A percentile compares a stretch with the other conserved stretches of the same genome.
phyloP scores from a whole-genome alignment of 202 grass and related monocot genomes.

The Cymbopogon flexuosus region DNA sequence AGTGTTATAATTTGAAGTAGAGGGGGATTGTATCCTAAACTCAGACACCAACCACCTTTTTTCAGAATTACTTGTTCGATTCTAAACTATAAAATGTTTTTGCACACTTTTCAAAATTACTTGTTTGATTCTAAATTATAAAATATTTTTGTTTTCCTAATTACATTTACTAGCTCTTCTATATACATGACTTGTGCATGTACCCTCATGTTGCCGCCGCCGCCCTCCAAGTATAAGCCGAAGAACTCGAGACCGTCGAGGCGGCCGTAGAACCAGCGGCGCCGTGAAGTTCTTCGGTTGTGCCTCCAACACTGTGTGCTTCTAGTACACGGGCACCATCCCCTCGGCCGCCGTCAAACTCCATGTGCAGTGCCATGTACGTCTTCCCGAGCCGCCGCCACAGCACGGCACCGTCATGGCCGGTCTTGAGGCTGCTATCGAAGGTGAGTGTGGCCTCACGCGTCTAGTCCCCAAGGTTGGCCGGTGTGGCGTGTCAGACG shows the following conservation, averaged over 20 bases:
- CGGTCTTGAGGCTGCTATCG: slow-evolving; percentile 46
- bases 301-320: slow-evolving; percentile 37
- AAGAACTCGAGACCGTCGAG: slow-evolving; percentile 57
- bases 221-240: slow-evolving; percentile 49
- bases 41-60: no score
- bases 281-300: slow-evolving; percentile 27
- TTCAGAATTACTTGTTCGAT: no score
- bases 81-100: no score
- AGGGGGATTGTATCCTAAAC: no score
- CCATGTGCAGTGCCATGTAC: slow-evolving; percentile 58
- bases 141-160: no score
- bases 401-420: slow-evolving; percentile 20
- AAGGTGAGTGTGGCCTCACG: slow-evolving; percentile 54
- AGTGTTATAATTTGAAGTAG: no score
- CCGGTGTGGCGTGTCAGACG: slow-evolving; percentile 53
- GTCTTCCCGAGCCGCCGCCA: slow-evolving; percentile 39
- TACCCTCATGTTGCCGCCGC: not conserved
- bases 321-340: slow-evolving; percentile 46
- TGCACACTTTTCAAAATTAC: no score
- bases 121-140: no score
- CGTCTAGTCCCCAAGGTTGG: slow-evolving; percentile 29
- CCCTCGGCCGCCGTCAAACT: slow-evolving; percentile 31
- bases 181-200: no score
- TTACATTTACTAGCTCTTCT: no score
- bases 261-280: slow-evolving; percentile 47